These are phyloP conservation scores for Populus tomentosa DNA, from an alignment of 441 rosid genomes.

Conservation along the genomic window DNA sequence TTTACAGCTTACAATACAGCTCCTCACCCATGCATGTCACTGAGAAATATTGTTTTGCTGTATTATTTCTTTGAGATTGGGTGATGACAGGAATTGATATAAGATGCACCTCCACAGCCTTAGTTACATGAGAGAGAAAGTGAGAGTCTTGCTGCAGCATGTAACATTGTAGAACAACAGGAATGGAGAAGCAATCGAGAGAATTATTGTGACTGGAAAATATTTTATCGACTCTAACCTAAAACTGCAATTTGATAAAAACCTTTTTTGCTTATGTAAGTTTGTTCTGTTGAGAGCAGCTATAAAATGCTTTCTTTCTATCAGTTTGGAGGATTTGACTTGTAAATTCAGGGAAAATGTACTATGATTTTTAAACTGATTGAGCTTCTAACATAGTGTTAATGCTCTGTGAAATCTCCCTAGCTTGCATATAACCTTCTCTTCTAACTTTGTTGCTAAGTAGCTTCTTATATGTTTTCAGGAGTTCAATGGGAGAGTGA, in stretches of 20 bases:
- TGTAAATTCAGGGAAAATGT: background rate
- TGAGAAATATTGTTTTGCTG: background rate
- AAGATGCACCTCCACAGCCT: background rate
- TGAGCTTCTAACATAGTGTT: background rate
- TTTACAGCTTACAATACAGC: background rate
- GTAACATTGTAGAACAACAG: background rate
- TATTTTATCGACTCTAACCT: background rate
- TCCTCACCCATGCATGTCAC: background rate
- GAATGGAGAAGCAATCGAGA: background rate
- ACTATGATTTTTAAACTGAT: background rate
- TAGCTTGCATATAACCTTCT: background rate
- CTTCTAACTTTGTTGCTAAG: background rate
- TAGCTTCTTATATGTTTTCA: constrained; percentile 20
- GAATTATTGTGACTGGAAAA: background rate
- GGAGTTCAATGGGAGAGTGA: constrained; percentile 77
- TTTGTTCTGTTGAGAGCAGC: background rate
- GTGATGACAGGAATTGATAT: background rate
- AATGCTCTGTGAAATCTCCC: background rate
- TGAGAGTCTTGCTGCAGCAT: background rate
- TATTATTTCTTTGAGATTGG: background rate
- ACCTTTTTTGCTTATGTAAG: background rate
- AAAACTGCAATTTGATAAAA: background rate
- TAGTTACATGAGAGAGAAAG: background rate
- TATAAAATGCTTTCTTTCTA: background rate
- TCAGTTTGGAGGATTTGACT: background rate